Evolutionary conservation across 78 protist genomes (phyloP).

Genomic region (Acrasis kona): DNA sequence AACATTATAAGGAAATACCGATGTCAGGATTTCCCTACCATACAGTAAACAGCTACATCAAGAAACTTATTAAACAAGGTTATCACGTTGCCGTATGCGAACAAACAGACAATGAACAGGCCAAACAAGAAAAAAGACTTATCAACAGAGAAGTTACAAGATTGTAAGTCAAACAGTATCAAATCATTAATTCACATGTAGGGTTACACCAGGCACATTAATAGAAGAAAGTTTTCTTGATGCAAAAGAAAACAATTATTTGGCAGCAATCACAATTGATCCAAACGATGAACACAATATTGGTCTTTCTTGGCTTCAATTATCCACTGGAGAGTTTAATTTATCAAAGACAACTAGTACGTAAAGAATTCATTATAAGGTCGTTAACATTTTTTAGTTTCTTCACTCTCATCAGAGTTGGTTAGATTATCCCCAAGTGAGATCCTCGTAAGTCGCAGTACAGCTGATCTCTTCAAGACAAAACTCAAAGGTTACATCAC

Average conservation of each 20-base stretch:
- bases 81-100: not conserved
- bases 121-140: not conserved
- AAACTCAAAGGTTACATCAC: not conserved
- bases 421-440: not conserved
- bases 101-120: not conserved
- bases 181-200: not conserved
- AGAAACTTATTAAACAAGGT: not conserved
- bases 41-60: not conserved
- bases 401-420: not conserved
- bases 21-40: not conserved
- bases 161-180: not conserved
- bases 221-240: not conserved
- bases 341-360: not conserved
- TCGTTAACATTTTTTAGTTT: not conserved
- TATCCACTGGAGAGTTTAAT: slow-evolving; percentile 6
- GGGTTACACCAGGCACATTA: slow-evolving; percentile 9
- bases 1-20: slow-evolving; percentile 3
- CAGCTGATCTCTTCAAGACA: not conserved
- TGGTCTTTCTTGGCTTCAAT: slow-evolving; percentile 3
- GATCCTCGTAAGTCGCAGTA: not conserved
- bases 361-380: not conserved
- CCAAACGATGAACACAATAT: not conserved
- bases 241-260: not conserved
- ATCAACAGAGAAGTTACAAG: not conserved
- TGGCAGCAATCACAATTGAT: not conserved